Base-by-base conservation (phyloP, 2,329 filamentous ascomycete species). In the Chaetoscypha palmicola region DNA sequence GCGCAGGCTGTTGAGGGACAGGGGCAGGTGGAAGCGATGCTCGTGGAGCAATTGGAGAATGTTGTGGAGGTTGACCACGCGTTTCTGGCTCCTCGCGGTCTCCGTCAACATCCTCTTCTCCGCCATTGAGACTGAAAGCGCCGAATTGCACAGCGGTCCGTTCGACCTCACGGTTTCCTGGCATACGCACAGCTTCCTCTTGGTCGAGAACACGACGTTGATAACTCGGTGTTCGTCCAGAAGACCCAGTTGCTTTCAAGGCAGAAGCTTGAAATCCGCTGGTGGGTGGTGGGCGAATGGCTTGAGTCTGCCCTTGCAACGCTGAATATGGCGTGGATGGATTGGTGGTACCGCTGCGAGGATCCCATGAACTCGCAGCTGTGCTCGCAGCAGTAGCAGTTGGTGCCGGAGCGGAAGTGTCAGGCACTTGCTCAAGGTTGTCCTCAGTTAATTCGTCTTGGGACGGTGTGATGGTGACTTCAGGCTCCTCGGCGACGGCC, bases 111-210 rank as follows among this genome's bases (percentile, higher is more conserved):
- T 96, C 90, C 42, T 89, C 85, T 38, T 90, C 85, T 47, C 67
- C 61, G 41, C 82, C 89, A 61, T 86, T 90, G 59, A 98, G 67
- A 61, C 84, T 94, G 73, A 98, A 87, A 64, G 90, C 94, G 51
- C 92, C 92, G 64, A 98, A 98, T 63, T 97, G 91, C 38, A 98
- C 89, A 38, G 90, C 86, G 54, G 91, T 80, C 58, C 89, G 83
- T 63, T 97, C 91, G 21, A 98, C 85, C 41, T 92, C 90, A 55
- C 92, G 89, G 70, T 96, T 95, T 48, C 87, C 89, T 35, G 92
- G 92, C 91, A 98, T 96, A 53, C 95, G 89, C 31, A 98, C 92
- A 47, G 92, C 88, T 69, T 98, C 92, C 66, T 95, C 90, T 63
- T 98, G 92, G 58, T 97, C 90, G 59, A 94, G 74, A 42, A 96